Evolutionary conservation across 2,329 filamentous ascomycete genomes (phyloP), one percentile per base, ranked within the genome.

Genomic region (Penicillium sp.): DNA sequence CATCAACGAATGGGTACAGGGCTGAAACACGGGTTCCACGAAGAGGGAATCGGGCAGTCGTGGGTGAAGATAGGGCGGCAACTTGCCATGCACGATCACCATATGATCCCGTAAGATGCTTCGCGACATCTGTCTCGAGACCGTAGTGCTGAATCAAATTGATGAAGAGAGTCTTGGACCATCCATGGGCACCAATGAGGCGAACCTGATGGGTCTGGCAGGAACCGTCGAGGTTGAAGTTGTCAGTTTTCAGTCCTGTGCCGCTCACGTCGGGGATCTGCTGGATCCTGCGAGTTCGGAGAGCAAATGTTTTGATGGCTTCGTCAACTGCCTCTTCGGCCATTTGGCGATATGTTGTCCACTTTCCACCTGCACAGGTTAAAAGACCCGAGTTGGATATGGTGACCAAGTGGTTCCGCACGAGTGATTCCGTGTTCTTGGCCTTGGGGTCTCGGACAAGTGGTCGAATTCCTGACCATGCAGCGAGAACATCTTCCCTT

Each of bases 291-390:
- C 77, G 77, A 3, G 87, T 75, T 53, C 80, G 71, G 35, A 94
- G 81, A 8, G 78, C 75, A 72, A 91, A 93, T 58, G 83, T 79
- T 52, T 81, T 78, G 70, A 94, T 82, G 9, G 90, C 89, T 66
- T 89, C 86, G 66, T 95, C 90, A 45, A 96, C 90, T 46, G 88
- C 89, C 70, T 95, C 90, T 74, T 96, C 90, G 21, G 90, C 89
- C 91, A 96, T 95, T 73, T 95, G 89, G 56, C 91, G 87, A 75
- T 95, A 95, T 1, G 91, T 95, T 2, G 91, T 95, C 91, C 91
- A 95, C 75, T 96, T 95, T 48, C 91, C 91, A 64, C 91, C 91
- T 26, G 90, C 90, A 67, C 90, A 92, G 33, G 91, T 96, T 62
- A 96, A 76, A 20, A 95, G 81, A 11, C 91, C 91, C 6, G 89